Evolutionary conservation across 2,329 filamentous ascomycete species (phyloP), one percentile per base, ranked within the genome.

Genomic region (Aspergillus hiratsukae): DNA sequence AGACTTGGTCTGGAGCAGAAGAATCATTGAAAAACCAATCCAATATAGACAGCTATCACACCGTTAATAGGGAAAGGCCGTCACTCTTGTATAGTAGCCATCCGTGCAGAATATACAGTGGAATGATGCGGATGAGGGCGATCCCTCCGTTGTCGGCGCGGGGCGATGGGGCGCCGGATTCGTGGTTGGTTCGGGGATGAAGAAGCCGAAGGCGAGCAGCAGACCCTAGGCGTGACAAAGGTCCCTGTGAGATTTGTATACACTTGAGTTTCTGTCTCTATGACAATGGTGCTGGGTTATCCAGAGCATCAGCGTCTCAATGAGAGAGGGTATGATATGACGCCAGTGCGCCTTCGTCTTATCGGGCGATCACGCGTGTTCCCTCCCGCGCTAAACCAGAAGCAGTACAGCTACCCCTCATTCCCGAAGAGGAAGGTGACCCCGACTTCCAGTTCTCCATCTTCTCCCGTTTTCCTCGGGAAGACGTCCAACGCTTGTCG

Each of bases 141-240:
- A 62, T 63, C 56, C 59, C 61, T 69, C 66, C 65, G 63, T 66
- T 56, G 61, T 66, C 64, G 65, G 63, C 45, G 62, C 54, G 60
- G 58, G 64, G 58, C 58, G 48, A 54, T 40, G 49, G 51, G 50
- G 55, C 48, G 54, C 48, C 53, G 53, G 31, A 27, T 17, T 31
- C 52, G 53, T 58, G 59, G 58, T 56, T 53, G 56, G 62, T 52
- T 62, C 59, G 59, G 59, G 51, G 54, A 60, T 55, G 48, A 17
- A 52, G 48, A 53, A 54, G 54, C 60, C 59, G 62, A 56, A 48
- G 54, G 51, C 35, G 89, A 61, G 83, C 88, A 50, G 88, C 97
- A 73, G 97, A 97, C 80, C 91, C 89, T 82, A 90, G 89, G 72
- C 89, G 94, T 61, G 91, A 89, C 49, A 99, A 97, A 10, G n/a